Percentiles rank a stretch among this genome's conserved stretches.
These are phyloP conservation scores for Alopecurus myosuroides DNA, from an alignment of 176 grass and related monocot genomes.

Conservation along the genomic window DNA sequence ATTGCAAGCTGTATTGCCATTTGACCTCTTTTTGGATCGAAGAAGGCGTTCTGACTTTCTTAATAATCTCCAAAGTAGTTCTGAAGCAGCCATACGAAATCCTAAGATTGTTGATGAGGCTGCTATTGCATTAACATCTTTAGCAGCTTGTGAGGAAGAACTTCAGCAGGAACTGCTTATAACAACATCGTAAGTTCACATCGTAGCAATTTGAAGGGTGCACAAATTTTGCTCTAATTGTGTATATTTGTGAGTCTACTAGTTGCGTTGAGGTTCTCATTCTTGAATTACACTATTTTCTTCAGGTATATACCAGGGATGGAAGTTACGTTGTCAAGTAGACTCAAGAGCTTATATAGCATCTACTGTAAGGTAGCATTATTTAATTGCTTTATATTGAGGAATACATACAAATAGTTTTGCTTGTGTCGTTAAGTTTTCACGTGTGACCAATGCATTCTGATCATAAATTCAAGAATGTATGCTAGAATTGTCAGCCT, in stretches of 20 bases:
- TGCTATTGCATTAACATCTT: slow-evolving; percentile 76
- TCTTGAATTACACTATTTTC: slow-evolving; percentile 22
- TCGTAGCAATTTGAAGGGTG: slow-evolving; percentile 4
- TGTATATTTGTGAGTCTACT: background rate
- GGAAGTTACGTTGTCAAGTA: slow-evolving; percentile 92
- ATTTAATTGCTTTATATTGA: background rate
- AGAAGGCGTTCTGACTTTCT: slow-evolving; percentile 82
- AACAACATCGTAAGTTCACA: slow-evolving; percentile 82
- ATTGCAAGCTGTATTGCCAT: slow-evolving; percentile 88
- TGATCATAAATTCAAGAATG: slow-evolving; percentile 9
- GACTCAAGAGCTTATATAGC: slow-evolving; percentile 95
- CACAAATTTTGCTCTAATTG: background rate
- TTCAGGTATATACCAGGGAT: slow-evolving; percentile 97
- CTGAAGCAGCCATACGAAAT: slow-evolving; percentile 48
- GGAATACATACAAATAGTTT: background rate
- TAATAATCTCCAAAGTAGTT: slow-evolving; percentile 74
- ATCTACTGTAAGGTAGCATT: slow-evolving; percentile 82
- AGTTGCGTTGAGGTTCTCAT: background rate
- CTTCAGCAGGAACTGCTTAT: slow-evolving; percentile 92
- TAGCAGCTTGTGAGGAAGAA: slow-evolving; percentile 92
- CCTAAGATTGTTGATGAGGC: slow-evolving; percentile 69
- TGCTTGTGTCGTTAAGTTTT: background rate
- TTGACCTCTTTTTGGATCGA: slow-evolving; percentile 92
- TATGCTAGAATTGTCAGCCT: background rate
- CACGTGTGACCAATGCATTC: background rate